Evolutionary conservation across 148 eudicot genomes (phyloP).

Genomic region (Rhododendron ovatum): DNA sequence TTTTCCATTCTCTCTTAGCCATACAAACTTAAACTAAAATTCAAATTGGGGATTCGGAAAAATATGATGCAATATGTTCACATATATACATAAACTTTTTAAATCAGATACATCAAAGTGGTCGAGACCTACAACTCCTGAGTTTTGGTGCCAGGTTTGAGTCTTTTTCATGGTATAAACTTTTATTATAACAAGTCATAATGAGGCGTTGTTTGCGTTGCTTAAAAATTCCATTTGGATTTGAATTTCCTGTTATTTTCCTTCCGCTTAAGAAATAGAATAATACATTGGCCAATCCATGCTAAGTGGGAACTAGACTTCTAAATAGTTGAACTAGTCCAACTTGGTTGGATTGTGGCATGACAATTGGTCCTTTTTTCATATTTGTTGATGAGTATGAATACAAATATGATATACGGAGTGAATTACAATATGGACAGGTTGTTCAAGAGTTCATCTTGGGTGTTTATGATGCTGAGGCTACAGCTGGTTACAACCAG

Average conservation of each 20-base stretch:
- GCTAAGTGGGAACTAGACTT: neutral
- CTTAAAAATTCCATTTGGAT: neutral
- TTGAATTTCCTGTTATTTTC: neutral
- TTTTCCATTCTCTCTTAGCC: neutral
- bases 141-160: neutral
- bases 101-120: neutral
- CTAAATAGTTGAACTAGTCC: neutral
- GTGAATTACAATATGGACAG: constrained; percentile 26
- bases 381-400: neutral
- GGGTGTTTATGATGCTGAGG: constrained; percentile 79
- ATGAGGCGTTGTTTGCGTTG: neutral
- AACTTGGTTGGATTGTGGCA: neutral
- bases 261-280: neutral
- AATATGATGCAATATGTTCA: neutral
- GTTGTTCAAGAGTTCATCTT: constrained; percentile 77
- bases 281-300: neutral
- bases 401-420: neutral
- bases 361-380: neutral
- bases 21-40: neutral
- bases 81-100: neutral
- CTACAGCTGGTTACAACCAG: constrained; percentile 69
- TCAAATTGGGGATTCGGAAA: neutral
- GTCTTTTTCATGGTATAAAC: neutral
- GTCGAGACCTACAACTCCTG: neutral
- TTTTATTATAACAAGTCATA: neutral